Percentiles rank a stretch among this genome's conserved stretches.
phyloP scores from a whole-genome alignment of 108 stramenopile genomes.

The Nannochloropsis oceanica region DNA sequence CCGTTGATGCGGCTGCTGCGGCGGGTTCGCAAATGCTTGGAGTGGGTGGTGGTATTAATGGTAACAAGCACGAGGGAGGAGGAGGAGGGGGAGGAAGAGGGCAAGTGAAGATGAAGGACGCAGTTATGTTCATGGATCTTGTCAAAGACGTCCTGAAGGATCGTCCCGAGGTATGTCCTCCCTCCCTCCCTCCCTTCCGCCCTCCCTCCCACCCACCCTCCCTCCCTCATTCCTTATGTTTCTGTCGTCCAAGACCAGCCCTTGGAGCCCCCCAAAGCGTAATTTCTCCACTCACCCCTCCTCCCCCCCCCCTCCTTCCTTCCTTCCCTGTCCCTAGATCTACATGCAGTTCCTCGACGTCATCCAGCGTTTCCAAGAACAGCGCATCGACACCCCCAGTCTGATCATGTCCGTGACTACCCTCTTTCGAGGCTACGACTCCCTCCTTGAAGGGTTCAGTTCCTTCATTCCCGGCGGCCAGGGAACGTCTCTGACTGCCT shows the following conservation, averaged over 20 bases:
- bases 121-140: background rate
- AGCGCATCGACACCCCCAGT: background rate
- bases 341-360: background rate
- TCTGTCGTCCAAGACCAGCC: too few relatives aligned
- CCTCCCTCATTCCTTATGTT: background rate
- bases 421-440: background rate
- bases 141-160: background rate
- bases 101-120: background rate
- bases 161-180: background rate
- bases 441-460: background rate
- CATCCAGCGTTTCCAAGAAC: background rate
- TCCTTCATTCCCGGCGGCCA: background rate
- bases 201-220: background rate
- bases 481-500: too few relatives aligned
- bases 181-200: background rate
- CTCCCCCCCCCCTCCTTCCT: background rate
- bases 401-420: background rate
- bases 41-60: too few relatives aligned
- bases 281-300: background rate
- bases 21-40: too few relatives aligned
- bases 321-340: background rate
- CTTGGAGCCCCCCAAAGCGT: too few relatives aligned
- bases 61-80: background rate
- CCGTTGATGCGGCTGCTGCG: too few relatives aligned
- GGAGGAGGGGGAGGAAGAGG: background rate